Evolutionary conservation across 148 eudicot genomes (phyloP), one percentile per base, ranked within the genome.

Genomic region (Camellia japonica): DNA sequence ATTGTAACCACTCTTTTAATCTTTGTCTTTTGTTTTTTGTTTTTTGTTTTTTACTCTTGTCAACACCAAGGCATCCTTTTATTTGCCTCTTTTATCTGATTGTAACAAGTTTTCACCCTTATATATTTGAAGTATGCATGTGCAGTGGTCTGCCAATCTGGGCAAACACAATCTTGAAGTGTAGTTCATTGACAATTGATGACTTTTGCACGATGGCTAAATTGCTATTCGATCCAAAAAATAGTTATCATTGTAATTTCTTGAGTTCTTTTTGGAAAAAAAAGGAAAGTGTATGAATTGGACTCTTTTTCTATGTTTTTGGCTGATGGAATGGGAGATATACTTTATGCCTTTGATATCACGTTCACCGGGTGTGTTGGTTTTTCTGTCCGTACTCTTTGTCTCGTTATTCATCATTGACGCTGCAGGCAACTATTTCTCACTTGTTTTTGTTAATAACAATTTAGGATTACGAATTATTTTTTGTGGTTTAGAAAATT

Each of bases 11-110:
- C 23, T 59, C 46, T 75, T 42, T 68, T 60, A 23, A 23, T 0
- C 30, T 23, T 47, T 23, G 61, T 23, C 46, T 47, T 47, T 58
- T 47, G 5, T 46, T 46, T 67, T 61, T 52, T 72, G 13, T 46
- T 67, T 61, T 52, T 72, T 7, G 11, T 38, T 10, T 47, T 38
- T 56, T 69, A 16, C 20, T 16, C 15, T 49, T 23, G 30, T 8
- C 49, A 73, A 52, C 52, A 18, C 52, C 1, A 56, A 77, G 81
- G 84, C 78, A 78, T 77, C 76, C n/a, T 63, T 82, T 82, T 82
- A 61, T 54, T 49, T 62, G 80, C 76, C 83, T 16, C 12, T 47
- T 55, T 47, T 69, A 44, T 52, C 12, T 74, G 65, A 74, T 80
- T 74, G 73, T 80, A 74, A 41, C 73, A 43, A 41, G 38, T 71